phyloP scores from a whole-genome alignment of 805 yeast genomes.

The Teunomyces kruisii region DNA sequence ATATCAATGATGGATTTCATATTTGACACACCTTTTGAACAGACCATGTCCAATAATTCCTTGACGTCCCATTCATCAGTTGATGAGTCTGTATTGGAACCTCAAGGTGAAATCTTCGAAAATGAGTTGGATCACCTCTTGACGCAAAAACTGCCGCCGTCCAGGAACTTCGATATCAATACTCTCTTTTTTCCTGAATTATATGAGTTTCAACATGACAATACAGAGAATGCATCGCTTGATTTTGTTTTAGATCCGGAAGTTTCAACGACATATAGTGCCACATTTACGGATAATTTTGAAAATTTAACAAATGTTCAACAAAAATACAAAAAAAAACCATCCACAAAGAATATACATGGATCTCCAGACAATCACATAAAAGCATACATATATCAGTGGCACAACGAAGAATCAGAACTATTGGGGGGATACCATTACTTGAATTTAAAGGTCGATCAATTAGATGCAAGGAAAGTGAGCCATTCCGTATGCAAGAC shows the following conservation, averaged over 20 bases:
- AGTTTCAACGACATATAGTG: too few relatives aligned
- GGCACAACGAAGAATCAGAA: conserved; percentile 3
- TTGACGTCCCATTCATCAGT: background rate
- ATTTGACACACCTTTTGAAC: background rate
- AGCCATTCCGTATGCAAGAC: conserved; percentile 14
- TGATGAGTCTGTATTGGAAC: background rate
- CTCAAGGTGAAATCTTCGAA: background rate
- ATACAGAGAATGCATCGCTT: background rate
- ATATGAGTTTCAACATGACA: background rate
- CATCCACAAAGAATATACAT: background rate
- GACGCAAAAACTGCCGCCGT: background rate
- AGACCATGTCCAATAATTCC: background rate
- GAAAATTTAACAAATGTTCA: background rate
- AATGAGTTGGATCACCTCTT: background rate
- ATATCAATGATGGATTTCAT: background rate
- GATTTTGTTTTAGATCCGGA: background rate
- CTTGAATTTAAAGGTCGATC: conserved; percentile 1
- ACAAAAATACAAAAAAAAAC: background rate
- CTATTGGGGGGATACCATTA: background rate
- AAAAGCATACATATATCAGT: background rate
- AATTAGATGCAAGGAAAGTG: conserved; percentile 9
- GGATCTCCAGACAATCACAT: background rate
- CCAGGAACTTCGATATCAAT: background rate
- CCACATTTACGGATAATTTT: background rate
- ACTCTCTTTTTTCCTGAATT: background rate